phyloP scores from a whole-genome alignment of 768 basidiomycete species.

The Dacryopinax spathularia region DNA sequence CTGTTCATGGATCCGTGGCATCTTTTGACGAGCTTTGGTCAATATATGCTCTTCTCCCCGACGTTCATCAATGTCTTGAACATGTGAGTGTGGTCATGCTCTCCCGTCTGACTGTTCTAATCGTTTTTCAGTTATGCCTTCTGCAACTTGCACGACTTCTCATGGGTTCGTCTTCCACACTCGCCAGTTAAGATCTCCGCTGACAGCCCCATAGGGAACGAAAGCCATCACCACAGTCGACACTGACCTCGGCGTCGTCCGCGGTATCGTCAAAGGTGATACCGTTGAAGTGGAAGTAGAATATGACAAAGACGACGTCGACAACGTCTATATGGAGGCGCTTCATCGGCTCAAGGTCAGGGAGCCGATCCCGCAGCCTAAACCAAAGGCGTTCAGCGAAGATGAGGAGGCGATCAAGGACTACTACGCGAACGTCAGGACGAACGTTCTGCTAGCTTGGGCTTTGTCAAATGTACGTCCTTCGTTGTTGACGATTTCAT shows the following conservation, averaged over 20 bases:
- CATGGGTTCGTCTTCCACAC: slow-evolving; percentile 9
- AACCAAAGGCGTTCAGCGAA: slow-evolving; percentile 30
- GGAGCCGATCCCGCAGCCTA: slow-evolving; percentile 29
- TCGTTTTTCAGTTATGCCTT: slow-evolving; percentile 55
- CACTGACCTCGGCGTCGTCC: slow-evolving; percentile 66
- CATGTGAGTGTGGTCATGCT: slow-evolving; percentile 37
- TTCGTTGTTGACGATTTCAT: neutral
- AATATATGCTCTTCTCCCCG: slow-evolving; percentile 77
- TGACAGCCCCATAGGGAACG: slow-evolving; percentile 86
- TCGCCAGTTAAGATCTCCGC: neutral
- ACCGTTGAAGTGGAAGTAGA: slow-evolving; percentile 73
- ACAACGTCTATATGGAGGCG: slow-evolving; percentile 73
- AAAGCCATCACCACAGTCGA: slow-evolving; percentile 68
- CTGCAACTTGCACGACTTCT: slow-evolving; percentile 60
- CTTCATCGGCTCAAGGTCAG: slow-evolving; percentile 53
- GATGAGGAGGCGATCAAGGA: slow-evolving; percentile 63
- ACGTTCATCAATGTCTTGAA: slow-evolving; percentile 63
- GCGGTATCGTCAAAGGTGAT: slow-evolving; percentile 12
- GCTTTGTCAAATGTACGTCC: slow-evolving; percentile 62
- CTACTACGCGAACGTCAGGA: slow-evolving; percentile 78
- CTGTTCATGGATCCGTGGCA: slow-evolving; percentile 94
- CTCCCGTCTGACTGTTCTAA: neutral
- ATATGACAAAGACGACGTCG: slow-evolving; percentile 65
- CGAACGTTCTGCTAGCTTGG: slow-evolving; percentile 70
- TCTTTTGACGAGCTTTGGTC: slow-evolving; percentile 78